Evolutionary conservation across 1,284 basidiomycete species (phyloP).

Genomic region (Coniferiporia sulphurascens): DNA sequence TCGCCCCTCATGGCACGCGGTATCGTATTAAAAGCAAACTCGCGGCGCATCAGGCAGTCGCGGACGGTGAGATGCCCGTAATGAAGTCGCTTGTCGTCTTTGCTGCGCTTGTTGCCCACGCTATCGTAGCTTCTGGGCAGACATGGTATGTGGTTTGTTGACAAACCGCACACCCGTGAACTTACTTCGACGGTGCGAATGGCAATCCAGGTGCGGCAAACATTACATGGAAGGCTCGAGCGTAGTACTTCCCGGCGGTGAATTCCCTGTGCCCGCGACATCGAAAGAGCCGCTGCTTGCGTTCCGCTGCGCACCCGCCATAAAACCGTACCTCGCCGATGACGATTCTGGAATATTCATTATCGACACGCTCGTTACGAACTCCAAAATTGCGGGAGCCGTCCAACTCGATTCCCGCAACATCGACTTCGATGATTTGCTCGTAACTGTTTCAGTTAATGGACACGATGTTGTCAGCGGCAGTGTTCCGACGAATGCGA

Average conservation of each 20-base stretch:
- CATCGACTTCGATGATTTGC: conserved; percentile 23
- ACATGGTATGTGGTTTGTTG: conserved; percentile 5
- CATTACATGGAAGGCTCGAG: conserved; percentile 52
- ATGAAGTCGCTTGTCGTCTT: neutral
- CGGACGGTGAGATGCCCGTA: neutral
- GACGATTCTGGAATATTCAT: conserved; percentile 44
- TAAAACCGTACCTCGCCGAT: conserved; percentile 61
- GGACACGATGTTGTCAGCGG: conserved; percentile 37
- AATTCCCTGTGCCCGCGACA: conserved; percentile 48
- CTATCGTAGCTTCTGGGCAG: neutral
- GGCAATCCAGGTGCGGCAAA: conserved; percentile 54
- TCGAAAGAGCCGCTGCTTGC: conserved; percentile 54
- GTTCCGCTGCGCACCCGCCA: conserved; percentile 60
- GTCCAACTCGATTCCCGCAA: conserved; percentile 23
- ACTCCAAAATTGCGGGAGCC: conserved; percentile 43
- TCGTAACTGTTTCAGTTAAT: conserved; percentile 40
- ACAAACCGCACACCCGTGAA: no score
- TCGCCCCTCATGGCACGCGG: no score
- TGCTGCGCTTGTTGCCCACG: neutral
- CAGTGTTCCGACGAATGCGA: conserved; percentile 48
- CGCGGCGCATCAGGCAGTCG: no score
- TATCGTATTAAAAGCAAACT: no score
- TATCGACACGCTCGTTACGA: conserved; percentile 54
- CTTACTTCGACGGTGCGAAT: neutral
- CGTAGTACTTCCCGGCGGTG: conserved; percentile 50